These are phyloP conservation scores for Pneumocystis jirovecii DNA, from an alignment of 1,139 yeast species.

Conservation along the genomic window DNA sequence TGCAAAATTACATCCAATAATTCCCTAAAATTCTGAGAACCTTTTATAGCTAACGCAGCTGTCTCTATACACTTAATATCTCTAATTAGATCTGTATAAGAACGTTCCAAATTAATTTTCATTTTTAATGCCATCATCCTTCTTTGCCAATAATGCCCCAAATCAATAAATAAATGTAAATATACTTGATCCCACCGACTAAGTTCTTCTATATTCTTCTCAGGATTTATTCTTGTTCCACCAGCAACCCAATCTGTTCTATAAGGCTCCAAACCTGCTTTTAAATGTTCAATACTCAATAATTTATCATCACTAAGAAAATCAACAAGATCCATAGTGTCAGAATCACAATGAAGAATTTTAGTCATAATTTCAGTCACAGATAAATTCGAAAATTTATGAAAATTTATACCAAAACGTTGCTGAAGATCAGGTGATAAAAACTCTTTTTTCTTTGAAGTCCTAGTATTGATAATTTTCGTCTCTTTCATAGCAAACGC, in stretches of 20 bases:
- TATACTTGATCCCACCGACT: slow-evolving; percentile 73
- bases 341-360: slow-evolving; percentile 57
- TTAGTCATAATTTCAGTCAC: slow-evolving; percentile 51
- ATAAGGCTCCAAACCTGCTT: slow-evolving; percentile 48
- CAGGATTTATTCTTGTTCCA: slow-evolving; percentile 30
- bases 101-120: slow-evolving; percentile 54
- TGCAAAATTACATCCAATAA: slow-evolving; percentile 64
- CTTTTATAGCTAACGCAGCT: slow-evolving; percentile 46
- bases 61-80: slow-evolving; percentile 53
- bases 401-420: slow-evolving; percentile 85
- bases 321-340: slow-evolving; percentile 58
- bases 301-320: slow-evolving; percentile 51
- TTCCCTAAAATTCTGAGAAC: slow-evolving; percentile 49
- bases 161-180: slow-evolving; percentile 60
- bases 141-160: slow-evolving; percentile 72
- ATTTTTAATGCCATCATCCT: slow-evolving; percentile 66
- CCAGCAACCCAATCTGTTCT: slow-evolving; percentile 35
- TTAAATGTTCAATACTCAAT: slow-evolving; percentile 7
- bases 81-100: slow-evolving; percentile 49
- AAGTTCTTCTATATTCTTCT: slow-evolving; percentile 44
- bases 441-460: slow-evolving; percentile 39
- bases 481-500: slow-evolving; percentile 56
- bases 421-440: slow-evolving; percentile 71
- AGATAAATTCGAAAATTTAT: slow-evolving; percentile 49
- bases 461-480: slow-evolving; percentile 26